A percentile compares a stretch with the other conserved stretches of the same genome.
Conservation (phyloP, 1,284 basidiomycete genomes). For the Coriolopsis trogii region DNA sequence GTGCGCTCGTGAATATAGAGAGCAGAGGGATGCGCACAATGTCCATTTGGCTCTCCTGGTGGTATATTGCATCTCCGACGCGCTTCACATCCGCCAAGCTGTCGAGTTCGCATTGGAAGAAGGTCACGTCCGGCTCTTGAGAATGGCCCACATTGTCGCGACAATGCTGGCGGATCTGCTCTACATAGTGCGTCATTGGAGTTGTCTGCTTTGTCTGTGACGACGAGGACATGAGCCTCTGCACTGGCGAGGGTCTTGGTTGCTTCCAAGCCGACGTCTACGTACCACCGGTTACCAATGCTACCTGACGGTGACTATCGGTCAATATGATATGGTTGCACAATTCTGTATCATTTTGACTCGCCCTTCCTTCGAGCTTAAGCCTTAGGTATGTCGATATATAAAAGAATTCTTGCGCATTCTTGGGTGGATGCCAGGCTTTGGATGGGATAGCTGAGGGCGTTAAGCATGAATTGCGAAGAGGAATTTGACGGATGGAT, state of each 20-base stretch:
- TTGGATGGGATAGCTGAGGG: not conserved
- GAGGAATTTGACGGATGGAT: not conserved
- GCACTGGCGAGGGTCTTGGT: constrained; percentile 41
- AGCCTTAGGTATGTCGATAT: constrained; percentile 10
- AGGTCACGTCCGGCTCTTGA: constrained; percentile 38
- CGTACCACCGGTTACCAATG: constrained; percentile 48
- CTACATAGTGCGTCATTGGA: constrained; percentile 43
- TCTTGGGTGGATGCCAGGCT: not conserved
- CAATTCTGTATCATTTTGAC: no score
- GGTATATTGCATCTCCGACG: constrained; percentile 38
- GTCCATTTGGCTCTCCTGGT: constrained; percentile 42
- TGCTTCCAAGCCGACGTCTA: constrained; percentile 46
- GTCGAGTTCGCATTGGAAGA: constrained; percentile 45
- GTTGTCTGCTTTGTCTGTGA: constrained; percentile 43
- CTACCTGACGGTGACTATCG: no score
- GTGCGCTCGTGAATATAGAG: no score
- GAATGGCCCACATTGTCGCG: constrained; percentile 18
- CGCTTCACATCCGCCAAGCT: constrained; percentile 41
- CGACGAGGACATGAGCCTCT: constrained; percentile 43
- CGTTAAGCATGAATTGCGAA: not conserved
- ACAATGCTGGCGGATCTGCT: constrained; percentile 36
- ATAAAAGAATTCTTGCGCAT: not conserved
- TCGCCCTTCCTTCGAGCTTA: no score
- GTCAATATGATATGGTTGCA: no score
- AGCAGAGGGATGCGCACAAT: constrained; percentile 33